Conservation (phyloP, 805 yeast genomes). For the Metschnikowia rubicola region DNA sequence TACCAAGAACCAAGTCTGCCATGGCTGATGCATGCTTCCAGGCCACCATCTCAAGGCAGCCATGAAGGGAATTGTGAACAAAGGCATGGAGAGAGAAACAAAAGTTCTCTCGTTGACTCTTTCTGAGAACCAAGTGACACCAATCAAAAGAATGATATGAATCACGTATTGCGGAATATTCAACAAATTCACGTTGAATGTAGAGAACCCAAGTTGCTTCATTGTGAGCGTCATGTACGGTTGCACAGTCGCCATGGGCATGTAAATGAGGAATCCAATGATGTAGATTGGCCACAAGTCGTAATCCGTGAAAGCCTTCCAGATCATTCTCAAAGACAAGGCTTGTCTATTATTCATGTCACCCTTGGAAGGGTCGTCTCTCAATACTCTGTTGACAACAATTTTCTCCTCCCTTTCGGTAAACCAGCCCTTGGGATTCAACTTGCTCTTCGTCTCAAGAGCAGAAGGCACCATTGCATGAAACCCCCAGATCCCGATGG, state of each 20-base stretch:
- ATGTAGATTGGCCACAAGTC: conserved; percentile 55
- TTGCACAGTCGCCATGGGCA: conserved; percentile 15
- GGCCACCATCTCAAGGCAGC: conserved; percentile 41
- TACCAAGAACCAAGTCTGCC: conserved; percentile 42
- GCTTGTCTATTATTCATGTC: conserved; percentile 64
- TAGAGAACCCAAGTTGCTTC: conserved; percentile 47
- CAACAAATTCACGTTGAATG: conserved; percentile 50
- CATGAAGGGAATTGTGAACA: conserved; percentile 28
- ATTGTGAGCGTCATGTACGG: conserved; percentile 49
- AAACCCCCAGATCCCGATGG: conserved; percentile 46
- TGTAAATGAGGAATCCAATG: conserved; percentile 38
- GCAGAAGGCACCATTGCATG: conserved; percentile 54
- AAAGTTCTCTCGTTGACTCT: conserved; percentile 23
- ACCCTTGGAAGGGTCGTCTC: conserved; percentile 62
- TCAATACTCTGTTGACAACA: conserved; percentile 52
- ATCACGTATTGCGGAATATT: conserved; percentile 47
- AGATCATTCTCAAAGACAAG: conserved; percentile 37
- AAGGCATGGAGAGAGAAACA: conserved; percentile 19
- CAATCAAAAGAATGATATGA: conserved; percentile 21
- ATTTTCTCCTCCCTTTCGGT: conserved; percentile 54
- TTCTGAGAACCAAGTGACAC: conserved; percentile 24
- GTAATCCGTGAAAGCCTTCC: conserved; percentile 43
- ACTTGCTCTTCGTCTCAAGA: conserved; percentile 49
- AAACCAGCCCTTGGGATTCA: conserved; percentile 47
- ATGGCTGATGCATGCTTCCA: conserved; percentile 33